These are phyloP conservation scores for Endogone sp. DNA, from an alignment of 192 early-diverging fungal genomes.

Conservation along the genomic window DNA sequence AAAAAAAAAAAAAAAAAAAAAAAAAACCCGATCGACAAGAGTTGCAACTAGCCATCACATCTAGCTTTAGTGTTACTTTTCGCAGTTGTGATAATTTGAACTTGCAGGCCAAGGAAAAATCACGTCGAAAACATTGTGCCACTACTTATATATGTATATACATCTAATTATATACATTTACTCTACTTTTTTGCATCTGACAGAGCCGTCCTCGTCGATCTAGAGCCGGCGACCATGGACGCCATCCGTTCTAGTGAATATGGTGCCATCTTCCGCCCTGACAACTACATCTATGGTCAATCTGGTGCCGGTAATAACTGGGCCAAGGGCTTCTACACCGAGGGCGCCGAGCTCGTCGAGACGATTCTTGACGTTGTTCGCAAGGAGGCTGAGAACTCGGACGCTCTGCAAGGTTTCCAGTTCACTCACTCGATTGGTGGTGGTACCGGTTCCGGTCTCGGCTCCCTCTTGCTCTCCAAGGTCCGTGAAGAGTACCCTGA, in stretches of 20 bases:
- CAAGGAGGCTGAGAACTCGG: conserved; percentile 70
- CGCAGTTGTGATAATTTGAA: too few species aligned
- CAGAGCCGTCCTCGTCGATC: conserved; percentile 72
- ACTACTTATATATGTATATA: too few species aligned
- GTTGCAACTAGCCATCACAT: too few species aligned
- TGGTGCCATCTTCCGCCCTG: conserved; percentile 67
- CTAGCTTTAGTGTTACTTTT: too few species aligned
- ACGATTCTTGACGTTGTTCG: conserved; percentile 61
- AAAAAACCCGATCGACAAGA: too few species aligned
- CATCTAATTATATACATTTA: too few species aligned
- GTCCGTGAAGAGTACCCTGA: conserved; percentile 75
- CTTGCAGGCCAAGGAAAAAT: too few species aligned
- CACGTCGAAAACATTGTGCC: too few species aligned
- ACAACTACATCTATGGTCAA: conserved; percentile 62
- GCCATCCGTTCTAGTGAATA: conserved; percentile 51
- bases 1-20: too few species aligned
- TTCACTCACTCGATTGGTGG: conserved; percentile 72
- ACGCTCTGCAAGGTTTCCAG: conserved; percentile 73
- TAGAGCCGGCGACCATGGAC: conserved; percentile 81
- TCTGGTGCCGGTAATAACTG: conserved; percentile 95
- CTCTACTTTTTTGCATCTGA: too few species aligned
- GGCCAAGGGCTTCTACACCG: conserved; percentile 85
- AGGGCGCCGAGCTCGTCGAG: conserved; percentile 75
- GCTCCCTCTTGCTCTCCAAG: conserved; percentile 69
- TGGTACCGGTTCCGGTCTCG: conserved; percentile 77